Base-by-base conservation (phyloP, 495 filamentous ascomycete species). In the Penicillium atrosanguineum region DNA sequence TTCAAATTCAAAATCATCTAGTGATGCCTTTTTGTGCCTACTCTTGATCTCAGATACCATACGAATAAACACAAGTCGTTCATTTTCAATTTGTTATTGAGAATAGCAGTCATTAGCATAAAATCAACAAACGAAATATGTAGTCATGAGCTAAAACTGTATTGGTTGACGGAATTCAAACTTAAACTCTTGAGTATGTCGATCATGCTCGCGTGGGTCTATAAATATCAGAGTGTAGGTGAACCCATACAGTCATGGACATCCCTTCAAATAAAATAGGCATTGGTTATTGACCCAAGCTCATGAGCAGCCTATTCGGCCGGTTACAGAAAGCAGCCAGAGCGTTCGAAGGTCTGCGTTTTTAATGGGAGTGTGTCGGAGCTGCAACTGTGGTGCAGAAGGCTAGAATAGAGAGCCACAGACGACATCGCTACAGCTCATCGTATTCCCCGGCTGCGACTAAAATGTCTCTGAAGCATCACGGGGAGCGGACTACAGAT, bases 391-490 rank as follows among this genome's bases (percentile, higher is more conserved):
- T 28, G 20, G 9, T 45, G 46, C 44, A 50, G 40, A 29, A 21
- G 34, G 2, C 4, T 36, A 21, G 11, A 15, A 34, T 40, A 23
- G 37, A 56, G 25, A 56, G 19, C 42, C 47, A 40, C 47, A 36
- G 42, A 37, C 18, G 18, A 8, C 4, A 16, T 31, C 37, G 34
- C 29, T 8, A n/a, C 11, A 20, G 0, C 28, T 26, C 23, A 19
- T 39, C 52, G 52, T 50, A 55, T 50, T 45, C 47, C 26, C 3
- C 18, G 47, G 44, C 46, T 46, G 59, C 16, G 41, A 39, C 55
- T 54, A 23, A 41, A 61, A 53, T 57, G 31, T 61, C 46, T 61
- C 21, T 42, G 29, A 34, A 26, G 8, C 7, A 16, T 39, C 36
- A 44, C 18, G 7, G n/a, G 23, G 44, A 11, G 52, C 16, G 38